phyloP scores from a whole-genome alignment of 768 basidiomycete genomes.

The Termitomyces sp. region DNA sequence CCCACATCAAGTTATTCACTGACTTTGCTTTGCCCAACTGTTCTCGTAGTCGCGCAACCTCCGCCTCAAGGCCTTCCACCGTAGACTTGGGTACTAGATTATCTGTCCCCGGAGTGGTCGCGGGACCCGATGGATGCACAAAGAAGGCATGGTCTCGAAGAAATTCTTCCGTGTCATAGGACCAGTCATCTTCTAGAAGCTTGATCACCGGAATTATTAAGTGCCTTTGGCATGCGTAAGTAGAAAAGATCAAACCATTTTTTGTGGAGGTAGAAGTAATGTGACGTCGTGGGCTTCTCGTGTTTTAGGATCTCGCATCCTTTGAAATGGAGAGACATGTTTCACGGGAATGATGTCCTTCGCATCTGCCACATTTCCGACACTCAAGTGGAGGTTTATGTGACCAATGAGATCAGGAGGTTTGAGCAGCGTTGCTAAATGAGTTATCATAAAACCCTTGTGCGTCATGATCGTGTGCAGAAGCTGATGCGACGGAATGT shows the following conservation, averaged over 20 bases:
- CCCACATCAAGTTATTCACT: slow-evolving; percentile 96
- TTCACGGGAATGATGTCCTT: slow-evolving; percentile 62
- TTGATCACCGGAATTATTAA: slow-evolving; percentile 4
- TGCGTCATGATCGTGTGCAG: slow-evolving; percentile 75
- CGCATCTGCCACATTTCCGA: slow-evolving; percentile 31
- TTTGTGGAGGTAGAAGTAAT: slow-evolving; percentile 49
- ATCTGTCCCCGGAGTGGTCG: slow-evolving; percentile 23
- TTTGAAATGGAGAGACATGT: slow-evolving; percentile 64
- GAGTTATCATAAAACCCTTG: slow-evolving; percentile 63
- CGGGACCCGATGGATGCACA: slow-evolving; percentile 35
- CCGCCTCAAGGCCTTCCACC: slow-evolving; percentile 64
- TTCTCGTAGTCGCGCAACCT: slow-evolving; percentile 58
- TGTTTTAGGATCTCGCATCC: slow-evolving; percentile 60
- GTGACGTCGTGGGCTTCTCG: slow-evolving; percentile 67
- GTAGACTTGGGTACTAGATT: slow-evolving; percentile 43
- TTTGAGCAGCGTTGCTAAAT: slow-evolving; percentile 73
- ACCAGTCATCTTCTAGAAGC: slow-evolving; percentile 25
- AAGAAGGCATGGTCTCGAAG: slow-evolving; percentile 65
- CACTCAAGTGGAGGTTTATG: slow-evolving; percentile 46
- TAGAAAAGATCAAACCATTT: slow-evolving; percentile 29
- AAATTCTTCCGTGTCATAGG: slow-evolving; percentile 50
- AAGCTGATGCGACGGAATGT: slow-evolving; percentile 86
- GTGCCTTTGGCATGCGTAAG: not conserved
- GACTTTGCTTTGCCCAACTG: slow-evolving; percentile 81
- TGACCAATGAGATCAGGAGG: slow-evolving; percentile 87